These are phyloP conservation scores for Aureobasidium mangrovei DNA, from an alignment of 2,329 filamentous ascomycete species.

Conservation along the genomic window DNA sequence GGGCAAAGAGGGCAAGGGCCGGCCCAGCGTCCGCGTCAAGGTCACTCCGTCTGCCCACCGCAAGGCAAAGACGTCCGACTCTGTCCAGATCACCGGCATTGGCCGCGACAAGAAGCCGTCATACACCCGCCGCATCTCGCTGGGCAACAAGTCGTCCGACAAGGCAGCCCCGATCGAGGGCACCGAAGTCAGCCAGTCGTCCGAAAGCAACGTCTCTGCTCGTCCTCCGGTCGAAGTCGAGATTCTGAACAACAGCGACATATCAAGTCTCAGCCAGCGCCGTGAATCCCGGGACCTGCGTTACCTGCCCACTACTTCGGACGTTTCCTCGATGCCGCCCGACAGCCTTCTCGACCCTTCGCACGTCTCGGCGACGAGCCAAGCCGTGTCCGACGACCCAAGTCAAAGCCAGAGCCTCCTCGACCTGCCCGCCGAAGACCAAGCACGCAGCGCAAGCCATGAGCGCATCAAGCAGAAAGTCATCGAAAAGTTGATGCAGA, in stretches of 20 bases:
- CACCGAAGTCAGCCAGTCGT: slow-evolving; percentile 59
- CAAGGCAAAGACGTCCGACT: slow-evolving; percentile 54
- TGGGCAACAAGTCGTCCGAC: slow-evolving; percentile 39
- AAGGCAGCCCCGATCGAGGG: slow-evolving; percentile 21
- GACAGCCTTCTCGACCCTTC: slow-evolving; percentile 56
- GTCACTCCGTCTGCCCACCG: slow-evolving; percentile 65
- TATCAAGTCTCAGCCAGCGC: slow-evolving; percentile 42
- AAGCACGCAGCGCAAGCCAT: slow-evolving; percentile 56
- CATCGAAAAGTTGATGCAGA: slow-evolving; percentile 55
- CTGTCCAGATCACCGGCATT: slow-evolving; percentile 79
- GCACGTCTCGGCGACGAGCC: slow-evolving; percentile 38
- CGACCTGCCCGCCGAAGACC: slow-evolving; percentile 47
- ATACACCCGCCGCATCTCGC: slow-evolving; percentile 58
- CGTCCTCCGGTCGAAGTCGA: slow-evolving; percentile 78
- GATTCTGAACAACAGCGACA: slow-evolving; percentile 63
- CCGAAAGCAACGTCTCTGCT: slow-evolving; percentile 65
- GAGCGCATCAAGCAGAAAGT: slow-evolving; percentile 61
- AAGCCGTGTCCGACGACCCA: slow-evolving; percentile 34
- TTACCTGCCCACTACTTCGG: slow-evolving; percentile 63
- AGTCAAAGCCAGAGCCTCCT: slow-evolving; percentile 32
- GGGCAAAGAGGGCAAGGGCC: slow-evolving; percentile 49
- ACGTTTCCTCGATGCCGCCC: slow-evolving; percentile 76
- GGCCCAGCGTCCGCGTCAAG: slow-evolving; percentile 72
- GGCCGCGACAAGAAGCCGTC: slow-evolving; percentile 64
- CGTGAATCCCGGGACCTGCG: slow-evolving; percentile 45